phyloP scores from a whole-genome alignment of 2,329 filamentous ascomycete genomes.

The Alternaria brassicicola region DNA sequence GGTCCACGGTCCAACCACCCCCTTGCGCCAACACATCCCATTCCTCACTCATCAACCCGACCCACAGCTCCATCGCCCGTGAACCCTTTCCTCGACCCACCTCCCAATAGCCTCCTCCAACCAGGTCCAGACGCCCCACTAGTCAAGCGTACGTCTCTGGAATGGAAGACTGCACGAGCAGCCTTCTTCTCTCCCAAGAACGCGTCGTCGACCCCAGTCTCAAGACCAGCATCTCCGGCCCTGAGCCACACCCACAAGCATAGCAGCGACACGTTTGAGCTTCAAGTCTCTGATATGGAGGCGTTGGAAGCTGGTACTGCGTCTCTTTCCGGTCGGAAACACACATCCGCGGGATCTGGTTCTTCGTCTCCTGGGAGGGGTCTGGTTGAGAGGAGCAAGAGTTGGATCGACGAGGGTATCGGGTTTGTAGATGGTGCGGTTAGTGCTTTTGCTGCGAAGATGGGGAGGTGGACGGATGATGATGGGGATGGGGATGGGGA shows the following conservation, averaged over 20 bases:
- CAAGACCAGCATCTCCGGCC: background rate
- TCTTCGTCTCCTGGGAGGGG: background rate
- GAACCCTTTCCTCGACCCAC: slow-evolving; percentile 2
- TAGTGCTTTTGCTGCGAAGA: background rate
- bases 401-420: background rate
- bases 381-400: background rate
- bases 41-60: background rate
- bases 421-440: slow-evolving; percentile 2
- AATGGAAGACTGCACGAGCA: background rate
- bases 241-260: background rate
- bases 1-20: background rate
- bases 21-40: background rate
- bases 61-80: background rate
- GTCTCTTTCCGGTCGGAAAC: background rate
- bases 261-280: background rate
- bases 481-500: no score
- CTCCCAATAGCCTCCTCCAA: background rate
- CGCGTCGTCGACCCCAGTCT: background rate
- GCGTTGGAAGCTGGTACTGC: slow-evolving; percentile 2
- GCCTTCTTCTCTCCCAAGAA: background rate
- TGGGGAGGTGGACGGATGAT: slow-evolving; percentile 7
- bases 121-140: background rate
- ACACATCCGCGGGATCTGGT: background rate
- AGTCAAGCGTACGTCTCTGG: background rate
- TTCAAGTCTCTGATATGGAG: background rate